phyloP scores from a whole-genome alignment of 129 eudicot species.

The Lonicera japonica region DNA sequence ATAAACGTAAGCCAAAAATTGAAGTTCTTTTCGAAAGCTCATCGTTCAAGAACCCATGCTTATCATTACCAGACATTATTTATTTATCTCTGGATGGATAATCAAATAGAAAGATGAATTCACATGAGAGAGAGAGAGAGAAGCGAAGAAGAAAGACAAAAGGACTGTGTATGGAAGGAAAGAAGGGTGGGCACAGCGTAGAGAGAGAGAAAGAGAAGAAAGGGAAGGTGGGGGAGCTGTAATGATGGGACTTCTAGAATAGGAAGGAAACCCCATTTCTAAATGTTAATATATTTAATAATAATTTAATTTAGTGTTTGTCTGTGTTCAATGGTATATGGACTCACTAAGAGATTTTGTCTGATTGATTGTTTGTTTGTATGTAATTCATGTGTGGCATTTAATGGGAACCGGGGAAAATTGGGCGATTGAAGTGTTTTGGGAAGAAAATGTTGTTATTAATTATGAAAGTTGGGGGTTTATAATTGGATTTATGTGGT shows the following conservation, averaged over 20 bases:
- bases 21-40: conserved; percentile 61
- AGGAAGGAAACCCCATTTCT: neutral
- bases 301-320: no score
- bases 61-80: conserved; percentile 3
- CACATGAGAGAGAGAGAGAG: neutral
- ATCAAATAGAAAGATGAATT: neutral
- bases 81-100: no score
- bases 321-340: no score
- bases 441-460: no score
- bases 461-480: no score
- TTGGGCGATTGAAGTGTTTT: no score
- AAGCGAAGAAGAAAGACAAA: neutral
- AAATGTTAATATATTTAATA: no score
- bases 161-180: neutral
- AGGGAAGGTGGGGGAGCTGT: neutral
- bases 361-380: no score
- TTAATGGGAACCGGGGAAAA: no score
- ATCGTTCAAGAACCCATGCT: conserved; percentile 44
- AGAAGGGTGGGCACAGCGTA: neutral
- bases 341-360: no score
- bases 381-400: no score
- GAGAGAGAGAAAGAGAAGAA: neutral
- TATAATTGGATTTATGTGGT: no score
- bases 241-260: neutral
- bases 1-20: conserved; percentile 63